These are phyloP conservation scores for Ogataea polymorpha DNA, from an alignment of 805 yeast genomes.

Conservation along the genomic window DNA sequence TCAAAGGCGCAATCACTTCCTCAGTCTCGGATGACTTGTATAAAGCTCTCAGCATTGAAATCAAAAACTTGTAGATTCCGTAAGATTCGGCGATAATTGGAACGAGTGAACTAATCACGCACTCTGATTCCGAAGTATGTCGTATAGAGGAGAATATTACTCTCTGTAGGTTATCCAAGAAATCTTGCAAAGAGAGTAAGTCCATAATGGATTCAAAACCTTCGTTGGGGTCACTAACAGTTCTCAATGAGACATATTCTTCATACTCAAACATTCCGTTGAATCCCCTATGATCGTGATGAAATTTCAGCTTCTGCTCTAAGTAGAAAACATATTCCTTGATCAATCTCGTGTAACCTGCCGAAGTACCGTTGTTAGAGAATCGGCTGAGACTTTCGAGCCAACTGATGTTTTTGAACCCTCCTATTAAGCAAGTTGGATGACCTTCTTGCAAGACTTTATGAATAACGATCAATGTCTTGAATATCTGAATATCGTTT, in stretches of 20 bases:
- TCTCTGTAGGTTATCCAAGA: slow-evolving; percentile 73
- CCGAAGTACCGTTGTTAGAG: slow-evolving; percentile 39
- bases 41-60: slow-evolving; percentile 89
- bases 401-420: slow-evolving; percentile 74
- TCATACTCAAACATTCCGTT: slow-evolving; percentile 96
- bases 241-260: slow-evolving; percentile 83
- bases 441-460: slow-evolving; percentile 99
- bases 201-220: slow-evolving; percentile 89
- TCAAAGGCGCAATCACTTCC: slow-evolving; percentile 73
- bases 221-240: slow-evolving; percentile 91
- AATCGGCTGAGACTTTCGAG: slow-evolving; percentile 67
- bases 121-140: slow-evolving; percentile 59
- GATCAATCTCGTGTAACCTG: slow-evolving; percentile 68
- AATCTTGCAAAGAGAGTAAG: slow-evolving; percentile 81
- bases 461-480: slow-evolving; percentile 80
- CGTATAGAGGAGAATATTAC: slow-evolving; percentile 66
- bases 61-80: slow-evolving; percentile 86
- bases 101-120: slow-evolving; percentile 81
- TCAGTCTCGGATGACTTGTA: slow-evolving; percentile 67
- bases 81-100: slow-evolving; percentile 89
- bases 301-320: slow-evolving; percentile 74
- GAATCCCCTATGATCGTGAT: slow-evolving; percentile 80
- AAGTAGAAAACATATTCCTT: slow-evolving; percentile 71
- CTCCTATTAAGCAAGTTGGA: slow-evolving; percentile 76
- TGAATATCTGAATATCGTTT: slow-evolving; percentile 82